Base-by-base conservation (phyloP, 495 filamentous ascomycete species). In the Daldinia grandis region DNA sequence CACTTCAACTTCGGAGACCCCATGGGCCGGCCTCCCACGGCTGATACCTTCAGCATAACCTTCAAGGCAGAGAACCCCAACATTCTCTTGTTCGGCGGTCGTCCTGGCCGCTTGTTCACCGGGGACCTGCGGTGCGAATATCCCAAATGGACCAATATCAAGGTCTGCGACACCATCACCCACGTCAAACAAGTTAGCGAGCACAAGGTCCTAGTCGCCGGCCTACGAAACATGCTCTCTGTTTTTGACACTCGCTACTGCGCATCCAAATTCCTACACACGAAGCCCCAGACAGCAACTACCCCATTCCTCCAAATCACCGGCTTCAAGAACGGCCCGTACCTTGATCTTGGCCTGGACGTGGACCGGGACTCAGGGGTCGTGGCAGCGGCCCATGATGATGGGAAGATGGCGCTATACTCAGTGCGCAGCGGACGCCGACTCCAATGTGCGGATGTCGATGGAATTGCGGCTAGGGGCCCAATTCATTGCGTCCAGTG, bases 351-450 rank as follows among this genome's bases (percentile, higher is more conserved):
- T 19, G 83, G 82, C 10, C 62, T 83, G 12, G 81, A 80, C 31
- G 72, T 80, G 10, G 69, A 77, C n/a, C 25, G 57, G 6, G 56
- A 51, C 2, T 71, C 76, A 14, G 81, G 80, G 10, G 8, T 81
- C 10, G 79, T 81, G 8, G 82, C 81, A 3, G 78, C 82, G 0
- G 79, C 81, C 1, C 81, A 84, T 33, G 80, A 81, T 55, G 79
- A 81, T 38, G 76, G 72, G 14, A 76, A 58, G 5, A 76, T 85
- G 0, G 78, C 56, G n/a, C 57, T 84, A 27, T 83, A 80, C 66
- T 82, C 81, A 12, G 72, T 81, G 25, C 62, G 60, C 7, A 77
- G 72, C 27, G 83, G 83, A 24, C 37, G 54, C 4, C 67, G 75
- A 10, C 64, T 84, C n/a, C 55, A 31, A 19, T 60, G 56, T 9